Base-by-base conservation (phyloP, 1,139 yeast genomes). In the Arxiozyma bovina region DNA sequence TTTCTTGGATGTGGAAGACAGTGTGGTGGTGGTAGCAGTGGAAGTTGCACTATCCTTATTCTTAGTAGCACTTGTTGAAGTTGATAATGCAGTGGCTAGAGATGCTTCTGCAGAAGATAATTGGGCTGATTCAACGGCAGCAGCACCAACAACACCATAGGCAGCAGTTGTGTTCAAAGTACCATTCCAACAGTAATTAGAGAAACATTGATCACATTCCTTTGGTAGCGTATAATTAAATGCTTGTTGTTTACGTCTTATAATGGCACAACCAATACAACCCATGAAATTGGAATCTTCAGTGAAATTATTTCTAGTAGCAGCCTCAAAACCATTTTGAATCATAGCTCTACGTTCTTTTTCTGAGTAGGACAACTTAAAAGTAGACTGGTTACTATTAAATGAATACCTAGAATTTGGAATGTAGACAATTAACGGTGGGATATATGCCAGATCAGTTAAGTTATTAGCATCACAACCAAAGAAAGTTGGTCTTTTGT, bases 201-300 rank as follows among this genome's bases (percentile, higher is more conserved):
- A 69, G 68, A 89, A 86, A 71, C 98, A 91, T 53, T 73, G 59
- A 58, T 79, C 71, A 76, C 97, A 91, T 67, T 86, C 90, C 1
- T 78, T 82, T 8, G 90, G 78, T 58, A 83, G 84, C 21, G 78
- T 75, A 38, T 77, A 70, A 41, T 85, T 84, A 51, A 77, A 73
- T 64, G 95, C 79, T 73, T 89, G 95, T 67, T 85, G 85, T 54
- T 85, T 82, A 69, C 96, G 82, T 70, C 89, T 85, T 55, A 90
- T 76, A 53, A 90, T 81, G 9, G 97, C 97, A 75, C 98, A 90
- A 1, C 91, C 88, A 53, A 90, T 79, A 75, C 97, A 90, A 8
- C 85, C 79, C 53, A 80, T 76, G 85, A 90, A 90, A 54, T 85
- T 85, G 1, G 74, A 70, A 64, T 87, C 95, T 46, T 84, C 73